These are phyloP conservation scores for Graphiopsis chlorocephala DNA, from an alignment of 2,329 filamentous ascomycete species.

Conservation along the genomic window DNA sequence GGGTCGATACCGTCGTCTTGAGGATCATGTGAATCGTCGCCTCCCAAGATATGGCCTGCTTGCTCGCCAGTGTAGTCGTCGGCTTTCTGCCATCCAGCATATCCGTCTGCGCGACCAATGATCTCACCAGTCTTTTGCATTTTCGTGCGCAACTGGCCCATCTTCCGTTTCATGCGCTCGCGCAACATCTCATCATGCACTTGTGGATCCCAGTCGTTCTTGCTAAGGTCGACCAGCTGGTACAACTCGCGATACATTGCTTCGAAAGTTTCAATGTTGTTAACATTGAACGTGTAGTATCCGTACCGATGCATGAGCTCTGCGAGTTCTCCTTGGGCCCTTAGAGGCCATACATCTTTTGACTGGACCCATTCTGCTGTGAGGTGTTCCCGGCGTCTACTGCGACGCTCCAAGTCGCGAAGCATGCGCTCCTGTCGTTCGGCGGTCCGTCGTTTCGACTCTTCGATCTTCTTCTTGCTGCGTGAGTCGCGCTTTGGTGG, in stretches of 20 bases:
- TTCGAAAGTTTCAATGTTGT: slow-evolving; percentile 33
- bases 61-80: slow-evolving; percentile 34
- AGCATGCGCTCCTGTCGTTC: slow-evolving; percentile 39
- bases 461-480: slow-evolving; percentile 39
- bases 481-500: slow-evolving; percentile 35
- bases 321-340: slow-evolving; percentile 34
- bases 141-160: slow-evolving; percentile 37
- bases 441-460: slow-evolving; percentile 35
- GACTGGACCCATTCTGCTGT: slow-evolving; percentile 39
- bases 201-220: slow-evolving; percentile 34
- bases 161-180: slow-evolving; percentile 38
- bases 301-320: slow-evolving; percentile 37
- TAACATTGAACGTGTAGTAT: slow-evolving; percentile 34
- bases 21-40: slow-evolving; percentile 3
- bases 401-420: slow-evolving; percentile 35
- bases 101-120: slow-evolving; percentile 31
- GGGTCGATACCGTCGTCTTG: slow-evolving; percentile 7
- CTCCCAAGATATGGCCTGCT: slow-evolving; percentile 24
- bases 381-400: slow-evolving; percentile 36
- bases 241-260: slow-evolving; percentile 36
- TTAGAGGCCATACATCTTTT: slow-evolving; percentile 38
- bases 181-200: slow-evolving; percentile 37
- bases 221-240: slow-evolving; percentile 34
- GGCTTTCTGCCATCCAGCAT: slow-evolving; percentile 33
- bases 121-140: slow-evolving; percentile 41